These are phyloP conservation scores for Solanum pinnatisectum DNA, from an alignment of 257 asterid species.

Conservation along the genomic window DNA sequence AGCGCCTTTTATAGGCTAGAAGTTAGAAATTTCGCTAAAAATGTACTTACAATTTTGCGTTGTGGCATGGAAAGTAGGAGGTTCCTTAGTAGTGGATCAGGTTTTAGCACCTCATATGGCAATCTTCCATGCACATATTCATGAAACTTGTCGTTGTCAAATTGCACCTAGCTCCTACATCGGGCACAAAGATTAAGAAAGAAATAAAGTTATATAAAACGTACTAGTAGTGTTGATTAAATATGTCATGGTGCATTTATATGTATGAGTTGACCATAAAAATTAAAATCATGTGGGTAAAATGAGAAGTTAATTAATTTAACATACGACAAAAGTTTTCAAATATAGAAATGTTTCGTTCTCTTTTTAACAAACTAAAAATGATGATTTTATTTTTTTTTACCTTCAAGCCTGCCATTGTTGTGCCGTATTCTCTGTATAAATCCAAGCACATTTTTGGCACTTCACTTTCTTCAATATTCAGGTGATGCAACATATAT, in stretches of 20 bases:
- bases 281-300: not conserved
- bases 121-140: conserved; percentile 77
- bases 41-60: conserved; percentile 50
- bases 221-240: not conserved
- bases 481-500: conserved; percentile 57
- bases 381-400: not conserved
- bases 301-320: not conserved
- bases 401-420: conserved; percentile 92
- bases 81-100: conserved; percentile 63
- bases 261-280: not conserved
- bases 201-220: not conserved
- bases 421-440: conserved; percentile 79
- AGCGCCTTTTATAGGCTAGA: not conserved
- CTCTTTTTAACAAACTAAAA: not conserved
- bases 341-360: not conserved
- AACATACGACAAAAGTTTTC: not conserved
- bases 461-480: conserved; percentile 61
- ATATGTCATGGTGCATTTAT: not conserved
- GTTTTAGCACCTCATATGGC: conserved; percentile 65
- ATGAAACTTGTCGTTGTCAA: conserved; percentile 73
- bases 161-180: conserved; percentile 55
- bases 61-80: conserved; percentile 78
- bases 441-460: conserved; percentile 72
- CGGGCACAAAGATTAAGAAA: not conserved
- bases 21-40: not conserved